Percentiles rank a stretch among this genome's conserved stretches.
Evolutionary conservation across 139 green algal species (phyloP).

Genomic region (Gonium pectorale): DNA sequence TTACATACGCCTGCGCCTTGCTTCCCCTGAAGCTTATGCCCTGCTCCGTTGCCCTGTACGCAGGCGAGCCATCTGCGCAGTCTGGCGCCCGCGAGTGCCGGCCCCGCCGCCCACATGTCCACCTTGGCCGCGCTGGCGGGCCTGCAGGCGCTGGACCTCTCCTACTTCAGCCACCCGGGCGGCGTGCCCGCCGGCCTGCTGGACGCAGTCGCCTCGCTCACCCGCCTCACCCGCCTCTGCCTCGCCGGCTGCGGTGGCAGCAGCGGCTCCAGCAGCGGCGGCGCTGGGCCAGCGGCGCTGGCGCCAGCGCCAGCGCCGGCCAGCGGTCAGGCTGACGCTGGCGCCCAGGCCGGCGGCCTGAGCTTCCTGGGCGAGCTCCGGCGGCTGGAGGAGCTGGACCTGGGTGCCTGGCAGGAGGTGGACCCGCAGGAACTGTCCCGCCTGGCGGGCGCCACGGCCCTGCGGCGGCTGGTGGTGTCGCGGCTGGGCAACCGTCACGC

Average conservation of each 20-base stretch:
- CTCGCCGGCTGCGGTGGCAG: slow-evolving; percentile 23
- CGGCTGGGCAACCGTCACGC: slow-evolving; percentile 44
- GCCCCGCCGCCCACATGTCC: not conserved
- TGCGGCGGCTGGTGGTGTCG: slow-evolving; percentile 22
- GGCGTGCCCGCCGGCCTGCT: slow-evolving; percentile 21
- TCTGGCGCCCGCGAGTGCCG: not conserved
- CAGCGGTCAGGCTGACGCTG: no score
- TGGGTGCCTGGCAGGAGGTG: slow-evolving; percentile 38
- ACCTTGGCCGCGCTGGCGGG: not conserved
- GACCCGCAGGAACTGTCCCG: slow-evolving; percentile 30
- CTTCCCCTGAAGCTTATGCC: no score
- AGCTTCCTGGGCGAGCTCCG: slow-evolving; percentile 2
- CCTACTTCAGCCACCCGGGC: slow-evolving; percentile 24
- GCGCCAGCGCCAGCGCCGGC: not conserved
- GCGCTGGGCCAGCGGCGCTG: not conserved
- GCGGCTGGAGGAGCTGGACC: slow-evolving; percentile 34
- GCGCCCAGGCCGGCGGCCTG: not conserved
- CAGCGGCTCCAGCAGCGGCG: not conserved
- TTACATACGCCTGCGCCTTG: no score
- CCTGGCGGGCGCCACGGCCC: slow-evolving; percentile 26
- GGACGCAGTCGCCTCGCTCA: slow-evolving; percentile 2
- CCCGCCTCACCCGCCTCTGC: slow-evolving; percentile 19
- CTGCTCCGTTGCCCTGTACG: not conserved
- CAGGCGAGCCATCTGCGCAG: slow-evolving; percentile 32
- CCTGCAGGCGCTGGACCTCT: slow-evolving; percentile 28